phyloP scores from a whole-genome alignment of 306 rosid species.

The Quercus mongolica region DNA sequence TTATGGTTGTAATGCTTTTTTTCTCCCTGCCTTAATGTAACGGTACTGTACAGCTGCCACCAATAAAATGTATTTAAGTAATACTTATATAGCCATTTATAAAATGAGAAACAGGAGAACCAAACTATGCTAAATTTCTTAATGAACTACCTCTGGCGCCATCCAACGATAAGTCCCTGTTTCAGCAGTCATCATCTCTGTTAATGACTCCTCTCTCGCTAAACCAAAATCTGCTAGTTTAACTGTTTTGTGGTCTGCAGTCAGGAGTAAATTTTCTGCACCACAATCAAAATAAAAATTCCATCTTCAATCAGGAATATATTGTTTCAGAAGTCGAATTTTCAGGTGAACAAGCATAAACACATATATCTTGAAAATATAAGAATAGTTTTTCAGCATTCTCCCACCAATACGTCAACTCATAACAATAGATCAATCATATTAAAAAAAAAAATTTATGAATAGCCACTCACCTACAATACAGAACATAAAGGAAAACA shows the following conservation, averaged over 20 bases:
- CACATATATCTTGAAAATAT: too few relatives aligned
- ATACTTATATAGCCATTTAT: neutral
- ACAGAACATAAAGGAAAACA: too few relatives aligned
- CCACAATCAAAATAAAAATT: slow-evolving; percentile 17
- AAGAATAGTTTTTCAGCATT: too few relatives aligned
- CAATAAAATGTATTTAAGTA: slow-evolving; percentile 23
- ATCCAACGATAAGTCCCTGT: slow-evolving; percentile 98
- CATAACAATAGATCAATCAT: too few relatives aligned
- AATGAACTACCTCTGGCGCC: slow-evolving; percentile 83
- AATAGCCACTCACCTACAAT: too few relatives aligned
- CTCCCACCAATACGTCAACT: too few relatives aligned
- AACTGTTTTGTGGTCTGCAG: slow-evolving; percentile 73
- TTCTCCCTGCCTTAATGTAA: slow-evolving; percentile 93
- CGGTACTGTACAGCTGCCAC: slow-evolving; percentile 85
- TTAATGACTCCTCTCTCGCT: slow-evolving; percentile 91
- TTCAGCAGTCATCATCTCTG: slow-evolving; percentile 98
- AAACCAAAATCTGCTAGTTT: slow-evolving; percentile 95
- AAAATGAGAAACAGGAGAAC: slow-evolving; percentile 11
- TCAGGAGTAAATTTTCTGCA: slow-evolving; percentile 86
- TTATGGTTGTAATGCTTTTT: slow-evolving; percentile 95
- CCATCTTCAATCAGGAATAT: slow-evolving; percentile 17
- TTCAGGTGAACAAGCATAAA: too few relatives aligned
- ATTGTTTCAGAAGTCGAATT: neutral
- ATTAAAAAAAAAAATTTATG: too few relatives aligned
- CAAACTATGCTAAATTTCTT: slow-evolving; percentile 4